Conservation (phyloP, 75 land plant species). For the Azolla pinnata region DNA sequence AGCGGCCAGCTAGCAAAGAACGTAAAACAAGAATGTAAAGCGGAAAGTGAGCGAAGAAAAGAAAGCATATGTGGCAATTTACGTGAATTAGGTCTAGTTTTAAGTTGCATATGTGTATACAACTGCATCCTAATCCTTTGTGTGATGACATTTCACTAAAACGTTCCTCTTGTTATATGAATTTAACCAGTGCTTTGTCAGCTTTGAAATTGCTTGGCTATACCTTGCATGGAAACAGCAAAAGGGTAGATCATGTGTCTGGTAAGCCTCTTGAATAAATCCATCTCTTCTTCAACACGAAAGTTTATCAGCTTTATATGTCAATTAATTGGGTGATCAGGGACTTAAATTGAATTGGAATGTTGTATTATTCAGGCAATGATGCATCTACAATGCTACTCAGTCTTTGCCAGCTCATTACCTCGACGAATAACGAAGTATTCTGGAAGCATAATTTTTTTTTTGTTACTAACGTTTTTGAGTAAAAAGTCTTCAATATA, state of each 20-base stretch:
- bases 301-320: neutral
- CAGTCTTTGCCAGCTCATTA: neutral
- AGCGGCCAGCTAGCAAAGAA: too few species aligned
- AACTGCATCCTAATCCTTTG: too few species aligned
- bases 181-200: neutral
- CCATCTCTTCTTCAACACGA: neutral
- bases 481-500: neutral
- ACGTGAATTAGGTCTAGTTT: too few species aligned
- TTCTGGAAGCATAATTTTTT: neutral
- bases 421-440: neutral
- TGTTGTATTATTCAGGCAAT: neutral
- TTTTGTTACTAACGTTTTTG: neutral
- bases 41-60: too few species aligned
- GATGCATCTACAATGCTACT: neutral
- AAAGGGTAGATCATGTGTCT: too few species aligned
- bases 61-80: too few species aligned
- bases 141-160: too few species aligned
- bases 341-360: neutral
- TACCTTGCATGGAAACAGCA: too few species aligned
- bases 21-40: too few species aligned
- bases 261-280: too few species aligned
- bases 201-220: slow-evolving; percentile 7
- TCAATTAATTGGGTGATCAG: neutral
- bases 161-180: too few species aligned
- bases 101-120: too few species aligned